Evolutionary conservation across 2,329 filamentous ascomycete species (phyloP).

Genomic region (Hirsutella thompsonii): DNA sequence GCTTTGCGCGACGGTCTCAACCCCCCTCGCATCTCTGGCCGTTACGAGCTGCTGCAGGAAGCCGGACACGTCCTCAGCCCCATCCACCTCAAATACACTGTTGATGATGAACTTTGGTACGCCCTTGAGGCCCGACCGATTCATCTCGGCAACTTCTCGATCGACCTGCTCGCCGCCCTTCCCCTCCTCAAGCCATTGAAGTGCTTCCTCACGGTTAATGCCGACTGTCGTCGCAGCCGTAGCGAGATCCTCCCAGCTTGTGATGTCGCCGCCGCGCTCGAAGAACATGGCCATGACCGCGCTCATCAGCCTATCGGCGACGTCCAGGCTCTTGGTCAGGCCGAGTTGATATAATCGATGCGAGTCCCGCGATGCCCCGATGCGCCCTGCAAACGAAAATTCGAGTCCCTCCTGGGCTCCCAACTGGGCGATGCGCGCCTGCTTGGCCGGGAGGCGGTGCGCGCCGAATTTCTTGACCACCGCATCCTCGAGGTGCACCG

Average conservation of each 20-base stretch:
- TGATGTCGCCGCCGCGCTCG: conserved; percentile 52
- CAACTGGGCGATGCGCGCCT: conserved; percentile 39
- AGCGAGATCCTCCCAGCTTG: conserved; percentile 36
- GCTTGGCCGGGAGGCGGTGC: conserved; percentile 43
- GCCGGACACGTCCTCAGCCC: conserved; percentile 50
- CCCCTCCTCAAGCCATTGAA: background rate
- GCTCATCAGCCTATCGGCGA: conserved; percentile 47
- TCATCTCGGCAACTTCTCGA: background rate
- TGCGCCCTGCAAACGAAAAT: conserved; percentile 59
- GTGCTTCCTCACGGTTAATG: conserved; percentile 31
- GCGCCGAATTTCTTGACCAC: conserved; percentile 55
- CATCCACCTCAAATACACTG: conserved; percentile 50
- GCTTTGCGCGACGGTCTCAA: background rate
- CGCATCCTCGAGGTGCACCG: conserved; percentile 33
- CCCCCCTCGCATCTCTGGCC: conserved; percentile 19
- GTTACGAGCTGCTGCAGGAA: conserved; percentile 55
- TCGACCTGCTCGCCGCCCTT: background rate
- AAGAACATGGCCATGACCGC: conserved; percentile 55
- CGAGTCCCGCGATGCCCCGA: conserved; percentile 26
- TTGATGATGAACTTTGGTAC: conserved; percentile 70
- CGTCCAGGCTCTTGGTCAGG: conserved; percentile 26
- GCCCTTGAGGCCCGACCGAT: conserved; percentile 20
- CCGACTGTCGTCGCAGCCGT: conserved; percentile 41
- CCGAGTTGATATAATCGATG: conserved; percentile 39
- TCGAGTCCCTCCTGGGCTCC: conserved; percentile 56